Evolutionary conservation across 2,329 filamentous ascomycete genomes (phyloP), one percentile per base, ranked within the genome.

Genomic region (Fusarium foetens): DNA sequence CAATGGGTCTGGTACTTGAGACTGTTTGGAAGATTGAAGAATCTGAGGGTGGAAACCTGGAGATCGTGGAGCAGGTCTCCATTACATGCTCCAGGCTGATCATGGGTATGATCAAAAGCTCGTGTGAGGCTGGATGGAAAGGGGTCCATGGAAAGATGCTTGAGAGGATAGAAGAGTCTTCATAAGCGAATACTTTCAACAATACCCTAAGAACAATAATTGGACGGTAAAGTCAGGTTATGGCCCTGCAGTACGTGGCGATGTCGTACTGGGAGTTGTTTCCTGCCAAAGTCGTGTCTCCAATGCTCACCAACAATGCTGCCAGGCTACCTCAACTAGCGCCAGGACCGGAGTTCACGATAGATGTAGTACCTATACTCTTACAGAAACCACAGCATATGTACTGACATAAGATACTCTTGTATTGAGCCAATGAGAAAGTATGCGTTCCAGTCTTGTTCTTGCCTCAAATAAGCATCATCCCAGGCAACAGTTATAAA

Each of bases 1-100:
- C 87, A 25, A 74, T 89, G 77, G 83, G 81, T 48, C 80, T 88
- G 38, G 78, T 85, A 5, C 85, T 89, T 82, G 87, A 90, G 77
- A 87, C 87, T 21, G 75, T 82, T 21, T 90, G 87, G 87, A 79
- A 82, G 68, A 76, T 81, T 46, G 74, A 76, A 39, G 81, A 80
- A 63, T 75, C 66, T 5, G 77, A 75, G 21, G 80, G 76, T 11
- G 79, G 76, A 6, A 76, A 66, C 17, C 71, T 83, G 35, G 84
- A 85, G 74, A 69, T 90, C 54, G 81, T 85, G 8, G 86, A 89
- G 79, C 83, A 86, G 19, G 80, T 86, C 25, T 75, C 80, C n/a
- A 86, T 89, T 67, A 82, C 77, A 46, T 88, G 86, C 75, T 87
- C 86, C 23, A 82, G 83, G 60, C 73, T 89, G 29, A 73, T 90